Percentiles rank a stretch among this genome's conserved stretches.
These are phyloP conservation scores for Colletotrichum tabaci DNA, from an alignment of 2,329 filamentous ascomycete genomes.

Conservation along the genomic window DNA sequence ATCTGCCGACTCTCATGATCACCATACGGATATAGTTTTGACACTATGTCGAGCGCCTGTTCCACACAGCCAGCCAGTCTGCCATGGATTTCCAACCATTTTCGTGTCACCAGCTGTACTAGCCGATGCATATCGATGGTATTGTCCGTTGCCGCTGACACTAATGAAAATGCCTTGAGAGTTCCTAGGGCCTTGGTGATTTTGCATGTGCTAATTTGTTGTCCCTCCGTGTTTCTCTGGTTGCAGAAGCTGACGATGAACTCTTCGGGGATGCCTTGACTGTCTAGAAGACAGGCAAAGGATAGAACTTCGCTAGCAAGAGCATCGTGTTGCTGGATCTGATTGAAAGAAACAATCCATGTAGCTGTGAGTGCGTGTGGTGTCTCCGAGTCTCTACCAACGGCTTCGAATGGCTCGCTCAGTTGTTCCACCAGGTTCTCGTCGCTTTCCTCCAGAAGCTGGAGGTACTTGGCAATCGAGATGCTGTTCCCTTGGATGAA, in stretches of 20 bases:
- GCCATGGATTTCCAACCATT: slow-evolving; percentile 4
- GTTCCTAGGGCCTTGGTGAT: slow-evolving; percentile 11
- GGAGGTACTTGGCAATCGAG: slow-evolving; percentile 47
- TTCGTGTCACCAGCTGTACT: slow-evolving; percentile 11
- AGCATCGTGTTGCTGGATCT: slow-evolving; percentile 50
- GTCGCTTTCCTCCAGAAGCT: slow-evolving; percentile 47
- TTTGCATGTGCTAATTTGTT: neutral
- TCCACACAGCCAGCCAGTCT: neutral
- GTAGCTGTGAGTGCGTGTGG: slow-evolving; percentile 48
- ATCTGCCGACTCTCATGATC: slow-evolving; percentile 28
- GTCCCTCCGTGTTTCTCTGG: slow-evolving; percentile 1
- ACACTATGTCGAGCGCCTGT: slow-evolving; percentile 44
- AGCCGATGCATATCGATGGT: slow-evolving; percentile 48
- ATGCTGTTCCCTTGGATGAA: slow-evolving; percentile 53
- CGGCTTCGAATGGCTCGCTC: slow-evolving; percentile 50
- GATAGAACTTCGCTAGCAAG: slow-evolving; percentile 59
- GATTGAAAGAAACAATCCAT: slow-evolving; percentile 49
- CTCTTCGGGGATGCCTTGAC: slow-evolving; percentile 56
- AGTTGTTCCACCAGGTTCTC: slow-evolving; percentile 44
- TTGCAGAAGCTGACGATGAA: slow-evolving; percentile 46
- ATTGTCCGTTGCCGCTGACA: slow-evolving; percentile 1
- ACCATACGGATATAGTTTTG: slow-evolving; percentile 42
- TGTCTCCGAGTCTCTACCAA: slow-evolving; percentile 48
- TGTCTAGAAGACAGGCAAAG: slow-evolving; percentile 62
- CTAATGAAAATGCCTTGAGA: slow-evolving; percentile 13